phyloP scores from a whole-genome alignment of 768 basidiomycete genomes.

The Chalciporus pseudorubinellus region DNA sequence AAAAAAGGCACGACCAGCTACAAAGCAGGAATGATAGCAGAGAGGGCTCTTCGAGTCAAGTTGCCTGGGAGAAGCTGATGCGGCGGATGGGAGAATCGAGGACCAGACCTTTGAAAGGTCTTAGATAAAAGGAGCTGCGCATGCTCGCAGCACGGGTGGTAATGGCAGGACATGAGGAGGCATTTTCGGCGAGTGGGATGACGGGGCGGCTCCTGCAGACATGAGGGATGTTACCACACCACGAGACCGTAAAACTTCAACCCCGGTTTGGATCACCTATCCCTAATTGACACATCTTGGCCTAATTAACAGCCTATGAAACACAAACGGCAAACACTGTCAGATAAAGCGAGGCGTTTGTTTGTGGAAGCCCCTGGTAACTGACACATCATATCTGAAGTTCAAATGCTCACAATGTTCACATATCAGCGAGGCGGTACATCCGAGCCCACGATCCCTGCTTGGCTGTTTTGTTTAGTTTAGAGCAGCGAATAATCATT shows the following conservation, averaged over 20 bases:
- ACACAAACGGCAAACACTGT: conserved; percentile 26
- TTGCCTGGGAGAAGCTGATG: conserved; percentile 2
- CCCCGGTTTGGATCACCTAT: conserved; percentile 27
- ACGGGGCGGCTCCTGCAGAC: conserved; percentile 17
- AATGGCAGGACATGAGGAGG: conserved; percentile 30
- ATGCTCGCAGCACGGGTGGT: conserved; percentile 25
- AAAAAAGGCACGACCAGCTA: conserved; percentile 23
- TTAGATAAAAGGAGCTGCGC: conserved; percentile 30
- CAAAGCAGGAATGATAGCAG: conserved; percentile 11
- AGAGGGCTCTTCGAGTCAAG: not conserved
- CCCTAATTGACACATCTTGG: conserved; percentile 28
- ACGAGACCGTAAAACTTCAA: conserved; percentile 13
- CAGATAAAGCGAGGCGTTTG: conserved; percentile 20
- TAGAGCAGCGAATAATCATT: conserved; percentile 18
- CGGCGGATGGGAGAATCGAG: conserved; percentile 8
- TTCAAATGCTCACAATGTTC: conserved; percentile 19
- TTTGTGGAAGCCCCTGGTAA: conserved; percentile 19
- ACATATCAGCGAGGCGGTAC: conserved; percentile 28
- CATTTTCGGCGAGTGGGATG: conserved; percentile 16
- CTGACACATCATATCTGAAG: conserved; percentile 20
- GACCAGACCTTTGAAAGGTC: conserved; percentile 2
- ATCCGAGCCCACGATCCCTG: conserved; percentile 15
- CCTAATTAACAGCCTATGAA: conserved; percentile 32
- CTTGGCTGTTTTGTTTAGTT: conserved; percentile 3
- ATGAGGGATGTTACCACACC: conserved; percentile 26